Conservation (phyloP, 1,139 yeast species). For the Wickerhamomyces sp. region DNA sequence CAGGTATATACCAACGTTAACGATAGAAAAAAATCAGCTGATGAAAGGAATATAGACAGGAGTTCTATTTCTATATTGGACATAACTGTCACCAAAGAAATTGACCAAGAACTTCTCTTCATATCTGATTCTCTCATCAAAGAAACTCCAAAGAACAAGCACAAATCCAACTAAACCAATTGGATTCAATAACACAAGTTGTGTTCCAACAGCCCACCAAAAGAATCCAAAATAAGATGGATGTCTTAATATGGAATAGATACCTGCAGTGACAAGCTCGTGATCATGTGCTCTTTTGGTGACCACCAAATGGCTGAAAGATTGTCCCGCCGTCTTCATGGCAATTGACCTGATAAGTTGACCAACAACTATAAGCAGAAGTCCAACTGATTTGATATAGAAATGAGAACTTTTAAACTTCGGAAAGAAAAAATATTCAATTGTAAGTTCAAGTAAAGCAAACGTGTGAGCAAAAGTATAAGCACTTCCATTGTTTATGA, state of each 20-base stretch:
- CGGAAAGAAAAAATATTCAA: constrained; percentile 36
- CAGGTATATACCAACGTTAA: too few species aligned
- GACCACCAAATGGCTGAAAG: constrained; percentile 83
- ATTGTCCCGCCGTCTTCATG: constrained; percentile 82
- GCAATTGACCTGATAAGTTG: constrained; percentile 67
- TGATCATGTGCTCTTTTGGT: constrained; percentile 50
- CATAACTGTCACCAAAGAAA: constrained; percentile 70
- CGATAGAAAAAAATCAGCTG: constrained; percentile 16
- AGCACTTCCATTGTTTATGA: constrained; percentile 63
- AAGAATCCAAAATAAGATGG: constrained; percentile 92
- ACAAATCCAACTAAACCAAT: constrained; percentile 43
- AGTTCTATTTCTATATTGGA: constrained; percentile 43
- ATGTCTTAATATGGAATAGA: constrained; percentile 66
- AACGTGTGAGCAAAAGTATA: constrained; percentile 60
- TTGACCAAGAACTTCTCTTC: constrained; percentile 63
- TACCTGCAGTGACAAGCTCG: constrained; percentile 62
- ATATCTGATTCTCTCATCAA: constrained; percentile 53
- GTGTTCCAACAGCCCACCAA: constrained; percentile 91
- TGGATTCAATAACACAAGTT: constrained; percentile 63
- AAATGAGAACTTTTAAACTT: constrained; percentile 19
- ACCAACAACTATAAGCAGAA: constrained; percentile 46
- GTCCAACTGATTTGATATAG: constrained; percentile 36
- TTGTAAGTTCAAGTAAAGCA: constrained; percentile 43
- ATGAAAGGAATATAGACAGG: constrained; percentile 65
- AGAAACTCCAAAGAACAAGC: constrained; percentile 58